Base-by-base conservation (phyloP, 345 rosid species). In the Acer campestre region DNA sequence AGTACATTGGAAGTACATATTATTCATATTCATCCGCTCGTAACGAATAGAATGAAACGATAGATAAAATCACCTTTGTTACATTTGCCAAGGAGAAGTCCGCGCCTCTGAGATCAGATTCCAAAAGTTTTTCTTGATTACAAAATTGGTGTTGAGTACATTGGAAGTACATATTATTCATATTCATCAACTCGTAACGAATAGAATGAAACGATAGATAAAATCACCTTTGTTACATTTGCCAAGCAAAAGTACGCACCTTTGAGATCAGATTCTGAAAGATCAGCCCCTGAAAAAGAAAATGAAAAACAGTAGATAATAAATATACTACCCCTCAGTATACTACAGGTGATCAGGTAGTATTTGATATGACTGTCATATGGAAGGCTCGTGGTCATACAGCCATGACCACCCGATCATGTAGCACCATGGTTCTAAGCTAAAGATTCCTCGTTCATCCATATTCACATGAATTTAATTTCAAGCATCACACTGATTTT, bases 1-100 rank as follows among this genome's bases (percentile, higher is more conserved):
- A 17, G 40, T 2, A 10, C 23, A 53, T 11, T 40, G 48, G n/a
- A 10, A 9, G 48, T 12, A 56, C 23, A 27, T 55, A 7, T 55
- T 35, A 56, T 10, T 6, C 31, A 7, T 23, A 61, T 22, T 49
- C 67, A 61, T 17, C n/a, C 11, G 35, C 7, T 67, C 17, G 8
- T 70, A 31, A 31, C 35, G 5, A 31, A 31, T 31, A 31, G 22
- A 31, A 64, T 17, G 29, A 3, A 72, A 76, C 40, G 20, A 18
- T 38, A 6, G 6, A 22, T 66, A 7, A 61, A 46, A 72, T 68
- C 70, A 95, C 98, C 97, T 93, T 93, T 74, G 97, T 85, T 72
- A 93, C 94, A 81, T 92, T 95, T 74, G 99, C 99, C 80, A 95
- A 86, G 16, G 99, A 92, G 84, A 95, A 90, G 84, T 93, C 99